Base-by-base conservation (phyloP, 169 alveolate species). In the Plasmodium billcollinsi region DNA sequence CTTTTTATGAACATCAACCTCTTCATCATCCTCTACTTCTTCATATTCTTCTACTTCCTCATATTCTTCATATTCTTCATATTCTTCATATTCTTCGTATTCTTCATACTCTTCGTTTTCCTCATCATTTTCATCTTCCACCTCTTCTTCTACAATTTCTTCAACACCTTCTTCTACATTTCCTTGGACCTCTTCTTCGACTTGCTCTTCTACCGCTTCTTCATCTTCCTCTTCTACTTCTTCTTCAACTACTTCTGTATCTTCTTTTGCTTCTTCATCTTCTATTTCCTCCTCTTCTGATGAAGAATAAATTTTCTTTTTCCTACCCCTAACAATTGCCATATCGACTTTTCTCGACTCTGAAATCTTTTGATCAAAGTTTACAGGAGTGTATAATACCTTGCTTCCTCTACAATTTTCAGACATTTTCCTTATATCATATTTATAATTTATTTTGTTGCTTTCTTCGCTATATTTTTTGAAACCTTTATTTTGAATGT, bases 241-340 rank as follows among this genome's bases (percentile, higher is more conserved):
- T 0, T 47, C 63, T 45, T 66, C 83, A 0, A 4, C 59, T 15
- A 14, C 80, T 4, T 43, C 74, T 4, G 12, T 52, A 3, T 20
- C 63, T 9, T 59, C 62, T 26, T 24, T 73, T 9, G 21, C 80
- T 33, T 65, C 70, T 3, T 73, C 88, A 12, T 66, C 26, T 12
- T 21, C 73, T 50, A 26, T 86, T 2, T 73, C 61, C 21, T 54
- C 78, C 12, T 61, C 39, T 47, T 62, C 78, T n/a, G 75, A 45
- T 14, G 89, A 54, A 11, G 88, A 61, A 59, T 63, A 88, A 15
- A 61, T 73, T 74, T 52, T 73, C 24, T 65, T 49, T 33, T 74
- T 74, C 29, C 74, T 52, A 15, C 11, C 18, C 14, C 12, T 14
- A 8, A 26, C 62, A 21, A 49, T 43, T 12, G 54, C 54, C 11